These are phyloP conservation scores for Populus nigra DNA, from an alignment of 345 rosid species.

Conservation along the genomic window DNA sequence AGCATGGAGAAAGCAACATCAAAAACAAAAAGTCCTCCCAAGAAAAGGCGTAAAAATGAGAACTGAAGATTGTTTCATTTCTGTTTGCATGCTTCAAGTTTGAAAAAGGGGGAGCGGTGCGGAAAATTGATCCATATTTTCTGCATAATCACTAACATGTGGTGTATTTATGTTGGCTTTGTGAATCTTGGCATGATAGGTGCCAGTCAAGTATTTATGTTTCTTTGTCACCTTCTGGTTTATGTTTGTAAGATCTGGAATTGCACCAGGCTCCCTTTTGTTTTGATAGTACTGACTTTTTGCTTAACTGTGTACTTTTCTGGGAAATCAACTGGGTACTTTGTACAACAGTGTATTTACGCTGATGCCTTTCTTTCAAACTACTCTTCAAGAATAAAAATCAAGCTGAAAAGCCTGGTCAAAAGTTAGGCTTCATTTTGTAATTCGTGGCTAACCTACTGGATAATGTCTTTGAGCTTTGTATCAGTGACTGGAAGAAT, in stretches of 20 bases:
- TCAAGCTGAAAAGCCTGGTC: background rate
- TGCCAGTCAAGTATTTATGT: background rate
- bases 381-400: background rate
- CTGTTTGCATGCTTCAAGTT: background rate
- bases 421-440: background rate
- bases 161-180: background rate
- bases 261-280: background rate
- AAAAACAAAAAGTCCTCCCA: constrained; percentile 24
- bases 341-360: background rate
- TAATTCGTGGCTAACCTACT: background rate
- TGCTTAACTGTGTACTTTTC: background rate
- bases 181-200: background rate
- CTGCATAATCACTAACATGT: background rate
- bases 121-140: background rate
- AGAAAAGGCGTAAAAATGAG: constrained; percentile 40
- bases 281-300: background rate
- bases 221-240: background rate
- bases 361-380: background rate
- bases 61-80: constrained; percentile 4
- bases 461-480: background rate
- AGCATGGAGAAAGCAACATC: constrained; percentile 23
- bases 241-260: background rate
- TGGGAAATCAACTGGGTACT: background rate
- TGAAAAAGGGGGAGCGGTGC: background rate
- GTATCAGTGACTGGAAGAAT: background rate